Evolutionary conservation across 2,329 filamentous ascomycete genomes (phyloP), one percentile per base, ranked within the genome.

Genomic region (Rhytidhysteron rufulum): DNA sequence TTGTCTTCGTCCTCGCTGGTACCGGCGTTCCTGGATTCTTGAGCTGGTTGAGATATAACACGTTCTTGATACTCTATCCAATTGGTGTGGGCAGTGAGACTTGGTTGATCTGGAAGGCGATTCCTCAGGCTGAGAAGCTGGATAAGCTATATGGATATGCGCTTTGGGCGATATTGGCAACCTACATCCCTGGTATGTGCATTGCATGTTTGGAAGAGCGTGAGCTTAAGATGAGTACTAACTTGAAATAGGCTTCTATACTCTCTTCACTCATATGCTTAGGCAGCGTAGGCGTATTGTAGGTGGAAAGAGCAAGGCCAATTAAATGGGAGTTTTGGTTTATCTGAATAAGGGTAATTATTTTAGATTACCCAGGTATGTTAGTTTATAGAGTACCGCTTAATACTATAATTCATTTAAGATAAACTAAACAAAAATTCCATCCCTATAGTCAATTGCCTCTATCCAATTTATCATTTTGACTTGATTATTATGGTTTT

Each of bases 181-280:
- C 88, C 40, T 96, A 95, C 65, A 77, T 94, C 32, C 89, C 89
- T 32, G 85, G 87, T 86, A 71, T 61, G 80, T 74, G 38, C 5
- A 21, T 4, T 24, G 25, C 40, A 22, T 27, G n/a, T 41, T 15
- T 49, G 15, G n/a, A n/a, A n/a, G n/a, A n/a, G n/a, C n/a, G n/a
- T n/a, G n/a, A n/a, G n/a, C n/a, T n/a, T n/a, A n/a, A n/a, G n/a
- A n/a, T n/a, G n/a, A 31, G 21, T 19, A 20, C 19, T 30, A 34
- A 31, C 25, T 19, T 32, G 20, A 17, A 25, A 42, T 45, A 85
- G 88, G 71, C 58, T 79, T 86, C 4, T 95, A 93, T 57, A 78
- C 94, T 41, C 69, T 97, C 42, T 97, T 93, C 63, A 88, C 86
- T 17, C 86, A 98, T 68, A 97, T 98, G 93, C 87, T 97, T 75